These are phyloP conservation scores for Pleochaeta shiraiana DNA, from an alignment of 2,329 filamentous ascomycete species.

Conservation along the genomic window DNA sequence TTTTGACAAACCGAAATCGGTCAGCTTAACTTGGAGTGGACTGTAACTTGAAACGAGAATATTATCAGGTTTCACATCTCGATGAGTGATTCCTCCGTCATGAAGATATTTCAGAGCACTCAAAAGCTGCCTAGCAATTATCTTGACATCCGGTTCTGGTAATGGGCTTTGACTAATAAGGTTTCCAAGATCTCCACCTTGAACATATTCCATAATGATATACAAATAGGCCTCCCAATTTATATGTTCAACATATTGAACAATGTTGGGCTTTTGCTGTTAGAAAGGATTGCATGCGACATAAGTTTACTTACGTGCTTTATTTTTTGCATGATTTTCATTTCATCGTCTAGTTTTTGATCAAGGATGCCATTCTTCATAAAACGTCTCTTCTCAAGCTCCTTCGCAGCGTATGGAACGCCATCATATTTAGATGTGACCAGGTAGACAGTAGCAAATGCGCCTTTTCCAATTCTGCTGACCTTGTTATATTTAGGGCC, in stretches of 20 bases:
- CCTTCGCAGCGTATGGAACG: conserved; percentile 70
- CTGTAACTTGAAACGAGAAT: conserved; percentile 58
- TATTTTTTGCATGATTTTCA: conserved; percentile 81
- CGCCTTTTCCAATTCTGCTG: conserved; percentile 68
- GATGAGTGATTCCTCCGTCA: conserved; percentile 72
- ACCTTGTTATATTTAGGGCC: conserved; percentile 69
- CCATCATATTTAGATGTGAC: conserved; percentile 73
- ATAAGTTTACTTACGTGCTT: conserved; percentile 41
- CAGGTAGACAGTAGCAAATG: conserved; percentile 86
- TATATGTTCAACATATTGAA: conserved; percentile 74
- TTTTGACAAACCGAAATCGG: conserved; percentile 93
- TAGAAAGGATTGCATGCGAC: background rate
- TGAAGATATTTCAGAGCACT: conserved; percentile 76
- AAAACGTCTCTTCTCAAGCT: conserved; percentile 80
- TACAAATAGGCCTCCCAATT: conserved; percentile 65
- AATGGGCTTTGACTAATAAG: conserved; percentile 43
- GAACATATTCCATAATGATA: conserved; percentile 93
- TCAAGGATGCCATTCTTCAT: conserved; percentile 83
- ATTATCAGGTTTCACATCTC: conserved; percentile 98
- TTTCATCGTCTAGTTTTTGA: conserved; percentile 87
- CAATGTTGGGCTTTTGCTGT: conserved; percentile 49
- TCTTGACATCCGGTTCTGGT: conserved; percentile 43
- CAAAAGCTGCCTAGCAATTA: conserved; percentile 55
- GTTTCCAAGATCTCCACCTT: conserved; percentile 60
- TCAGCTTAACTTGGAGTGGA: conserved; percentile 71